Evolutionary conservation across 768 basidiomycete genomes (phyloP).

Genomic region (Rhizopogon salebrosus): DNA sequence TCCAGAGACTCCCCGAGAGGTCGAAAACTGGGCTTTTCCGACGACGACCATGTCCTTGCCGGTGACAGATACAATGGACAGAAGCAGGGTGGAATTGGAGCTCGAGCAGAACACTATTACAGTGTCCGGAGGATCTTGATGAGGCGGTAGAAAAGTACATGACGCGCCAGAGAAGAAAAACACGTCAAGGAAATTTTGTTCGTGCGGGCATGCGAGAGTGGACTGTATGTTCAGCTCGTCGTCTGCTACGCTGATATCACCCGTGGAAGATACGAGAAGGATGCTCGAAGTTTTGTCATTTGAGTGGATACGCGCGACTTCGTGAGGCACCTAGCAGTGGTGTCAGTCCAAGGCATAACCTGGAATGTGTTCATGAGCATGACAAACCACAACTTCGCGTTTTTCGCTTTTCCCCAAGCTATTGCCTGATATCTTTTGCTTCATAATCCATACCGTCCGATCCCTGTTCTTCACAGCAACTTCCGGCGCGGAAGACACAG

Average conservation of each 20-base stretch:
- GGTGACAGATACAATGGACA: conserved; percentile 17
- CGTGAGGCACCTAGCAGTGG: conserved; percentile 37
- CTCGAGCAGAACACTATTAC: conserved; percentile 20
- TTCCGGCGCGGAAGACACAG: conserved; percentile 45
- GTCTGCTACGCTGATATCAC: conserved; percentile 28
- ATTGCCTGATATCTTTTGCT: conserved; percentile 41
- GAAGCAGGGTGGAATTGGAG: conserved; percentile 10
- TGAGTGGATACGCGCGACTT: conserved; percentile 33
- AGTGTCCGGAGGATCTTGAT: conserved; percentile 3
- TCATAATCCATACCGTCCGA: conserved; percentile 60
- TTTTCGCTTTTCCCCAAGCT: conserved; percentile 30
- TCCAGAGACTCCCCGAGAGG: neutral
- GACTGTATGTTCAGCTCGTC: conserved; percentile 21
- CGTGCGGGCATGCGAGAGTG: conserved; percentile 20
- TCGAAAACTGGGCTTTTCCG: neutral
- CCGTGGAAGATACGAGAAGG: conserved; percentile 29
- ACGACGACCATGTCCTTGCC: neutral
- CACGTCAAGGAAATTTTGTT: conserved; percentile 22
- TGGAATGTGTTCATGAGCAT: neutral
- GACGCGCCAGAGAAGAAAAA: conserved; percentile 25
- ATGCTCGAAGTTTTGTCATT: conserved; percentile 22
- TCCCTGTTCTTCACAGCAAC: conserved; percentile 34
- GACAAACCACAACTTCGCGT: conserved; percentile 40
- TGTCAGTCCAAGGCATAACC: conserved; percentile 6
- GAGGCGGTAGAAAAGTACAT: conserved; percentile 23